Percentiles rank a stretch among this genome's conserved stretches.
Evolutionary conservation across 1,284 basidiomycete species (phyloP).

Genomic region (Pseudozyma hubeiensis): DNA sequence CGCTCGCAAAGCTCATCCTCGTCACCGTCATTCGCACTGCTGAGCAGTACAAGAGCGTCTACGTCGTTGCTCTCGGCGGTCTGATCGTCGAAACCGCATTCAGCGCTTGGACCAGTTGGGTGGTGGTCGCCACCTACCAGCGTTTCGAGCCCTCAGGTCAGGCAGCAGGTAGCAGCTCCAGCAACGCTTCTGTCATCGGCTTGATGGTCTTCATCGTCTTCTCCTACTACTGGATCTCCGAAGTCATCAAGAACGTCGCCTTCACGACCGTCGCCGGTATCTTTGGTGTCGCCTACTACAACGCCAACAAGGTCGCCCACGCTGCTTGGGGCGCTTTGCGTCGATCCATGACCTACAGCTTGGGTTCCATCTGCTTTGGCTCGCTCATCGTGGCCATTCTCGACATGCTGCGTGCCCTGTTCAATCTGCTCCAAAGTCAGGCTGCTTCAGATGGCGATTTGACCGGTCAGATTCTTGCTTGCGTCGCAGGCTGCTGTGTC

Average conservation of each 20-base stretch:
- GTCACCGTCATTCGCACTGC: conserved; percentile 58
- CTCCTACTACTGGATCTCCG: conserved; percentile 56
- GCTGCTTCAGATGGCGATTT: conserved; percentile 81
- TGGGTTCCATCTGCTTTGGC: conserved; percentile 90
- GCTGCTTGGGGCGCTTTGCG: conserved; percentile 75
- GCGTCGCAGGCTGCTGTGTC: conserved; percentile 81
- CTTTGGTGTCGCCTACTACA: conserved; percentile 63
- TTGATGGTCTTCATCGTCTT: conserved; percentile 63
- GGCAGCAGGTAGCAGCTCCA: conserved; percentile 36
- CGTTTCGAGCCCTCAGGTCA: conserved; percentile 54
- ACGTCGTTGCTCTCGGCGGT: conserved; percentile 55
- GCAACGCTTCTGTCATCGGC: conserved; percentile 54
- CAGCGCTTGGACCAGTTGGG: conserved; percentile 59
- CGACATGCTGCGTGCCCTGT: conserved; percentile 78
- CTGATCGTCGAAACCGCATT: conserved; percentile 57
- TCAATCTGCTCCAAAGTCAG: conserved; percentile 77
- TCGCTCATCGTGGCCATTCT: conserved; percentile 87
- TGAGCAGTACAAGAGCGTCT: conserved; percentile 57
- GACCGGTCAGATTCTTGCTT: conserved; percentile 79
- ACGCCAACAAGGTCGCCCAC: conserved; percentile 74
- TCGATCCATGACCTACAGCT: conserved; percentile 83
- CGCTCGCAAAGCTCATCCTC: conserved; percentile 60
- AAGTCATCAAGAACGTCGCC: conserved; percentile 63
- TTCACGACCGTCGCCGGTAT: conserved; percentile 61
- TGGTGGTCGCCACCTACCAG: conserved; percentile 60